Evolutionary conservation across 2,329 filamentous ascomycete species (phyloP).

Genomic region (Trichophyton equinum): DNA sequence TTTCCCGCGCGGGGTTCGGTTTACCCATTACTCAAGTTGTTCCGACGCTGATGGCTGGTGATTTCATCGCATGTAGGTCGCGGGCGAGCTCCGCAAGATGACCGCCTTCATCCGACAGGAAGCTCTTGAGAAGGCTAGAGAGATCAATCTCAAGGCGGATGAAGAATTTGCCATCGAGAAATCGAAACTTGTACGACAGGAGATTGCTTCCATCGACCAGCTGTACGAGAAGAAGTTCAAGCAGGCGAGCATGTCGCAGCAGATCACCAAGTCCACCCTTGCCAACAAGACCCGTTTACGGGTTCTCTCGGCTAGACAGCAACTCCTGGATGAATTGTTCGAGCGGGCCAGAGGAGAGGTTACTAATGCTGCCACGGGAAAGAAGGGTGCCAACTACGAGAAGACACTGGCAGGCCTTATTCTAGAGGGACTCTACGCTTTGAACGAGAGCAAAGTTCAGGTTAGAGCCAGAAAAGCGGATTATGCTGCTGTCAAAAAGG

Average conservation of each 20-base stretch:
- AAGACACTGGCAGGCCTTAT: constrained; percentile 64
- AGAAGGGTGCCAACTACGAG: constrained; percentile 59
- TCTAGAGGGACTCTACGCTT: constrained; percentile 77
- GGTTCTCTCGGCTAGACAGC: constrained; percentile 75
- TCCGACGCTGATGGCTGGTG: not conserved
- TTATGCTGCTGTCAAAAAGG: constrained; percentile 60
- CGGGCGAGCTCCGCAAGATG: constrained; percentile 99
- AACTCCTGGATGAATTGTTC: constrained; percentile 82
- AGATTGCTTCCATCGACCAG: constrained; percentile 82
- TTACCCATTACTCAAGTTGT: not conserved
- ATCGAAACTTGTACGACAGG: constrained; percentile 92
- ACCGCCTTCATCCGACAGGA: constrained; percentile 99
- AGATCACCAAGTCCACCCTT: constrained; percentile 92
- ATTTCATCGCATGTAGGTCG: constrained; percentile 51
- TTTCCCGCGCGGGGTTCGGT: constrained; percentile 6
- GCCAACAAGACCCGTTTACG: constrained; percentile 91
- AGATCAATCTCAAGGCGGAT: constrained; percentile 97
- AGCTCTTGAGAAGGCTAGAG: constrained; percentile 88
- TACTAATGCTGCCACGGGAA: constrained; percentile 43
- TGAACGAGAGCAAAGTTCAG: constrained; percentile 66
- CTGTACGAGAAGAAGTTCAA: constrained; percentile 99
- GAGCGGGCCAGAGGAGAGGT: constrained; percentile 66
- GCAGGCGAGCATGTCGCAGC: constrained; percentile 94
- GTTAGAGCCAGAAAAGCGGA: constrained; percentile 72
- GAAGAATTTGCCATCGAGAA: constrained; percentile 99